Evolutionary conservation across 768 basidiomycete species (phyloP), one percentile per base, ranked within the genome.

Genomic region (Trametes meyenii): DNA sequence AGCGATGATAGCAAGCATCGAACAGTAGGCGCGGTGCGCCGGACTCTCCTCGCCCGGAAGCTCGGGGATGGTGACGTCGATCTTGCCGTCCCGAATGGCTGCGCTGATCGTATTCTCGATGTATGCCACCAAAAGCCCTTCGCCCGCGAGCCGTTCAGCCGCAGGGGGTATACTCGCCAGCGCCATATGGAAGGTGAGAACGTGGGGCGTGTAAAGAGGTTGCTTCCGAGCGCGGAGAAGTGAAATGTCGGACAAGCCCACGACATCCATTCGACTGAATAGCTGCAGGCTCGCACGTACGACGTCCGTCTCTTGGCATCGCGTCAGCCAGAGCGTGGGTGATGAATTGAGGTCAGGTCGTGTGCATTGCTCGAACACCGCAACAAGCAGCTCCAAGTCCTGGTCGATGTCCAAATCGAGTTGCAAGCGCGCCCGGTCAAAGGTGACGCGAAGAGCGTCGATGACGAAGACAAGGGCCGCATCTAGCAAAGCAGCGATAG

Each of bases 111-210:
- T 82, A 70, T 91, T 95, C 67, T 90, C 91, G 70, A 87, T 88
- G 71, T 96, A 95, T 0, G 94, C 90, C 0, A 86, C 75, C 19
- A 96, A 75, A 1, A 93, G 78, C 35, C 94, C 93, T 64, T 90
- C 92, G 66, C 88, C 87, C 5, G 94, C 93, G 24, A 97, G 83
- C 60, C 90, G 78, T 71, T 96, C 94, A 0, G 95, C 94, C 0
- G 92, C 87, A 1, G 84, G 81, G 0, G 88, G 84, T 55, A 90
- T 81, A 60, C 85, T 85, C 16, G 90, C 92, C 19, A 97, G 75
- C 0, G 91, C 85, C 79, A 94, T 89, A 69, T 96, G 94, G 77
- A 97, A 92, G 33, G 88, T 77, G 55, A 97, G 83, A 58, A 96
- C 78, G 67, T 92, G 89, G 0, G 89, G 85, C 0, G 89, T 80